A percentile compares a stretch with the other conserved stretches of the same genome.
Conservation (phyloP, 202 grass and related monocot species). For the Panicum hallii region DNA sequence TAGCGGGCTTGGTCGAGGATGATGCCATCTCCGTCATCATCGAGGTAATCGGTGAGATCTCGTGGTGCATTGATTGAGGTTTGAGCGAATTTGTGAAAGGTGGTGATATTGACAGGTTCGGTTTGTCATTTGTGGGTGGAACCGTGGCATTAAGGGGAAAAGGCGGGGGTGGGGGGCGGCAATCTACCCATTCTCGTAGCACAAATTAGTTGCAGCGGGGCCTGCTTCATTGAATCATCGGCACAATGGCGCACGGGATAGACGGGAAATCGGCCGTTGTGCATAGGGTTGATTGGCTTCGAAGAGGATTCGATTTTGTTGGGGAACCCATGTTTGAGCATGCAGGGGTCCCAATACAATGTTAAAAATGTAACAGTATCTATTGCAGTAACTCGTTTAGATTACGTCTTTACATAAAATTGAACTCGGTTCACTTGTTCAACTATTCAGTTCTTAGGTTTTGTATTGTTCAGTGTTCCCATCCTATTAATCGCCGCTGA, state of each 20-base stretch:
- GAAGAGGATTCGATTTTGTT: background rate
- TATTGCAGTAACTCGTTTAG: background rate
- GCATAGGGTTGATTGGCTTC: background rate
- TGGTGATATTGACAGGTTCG: background rate
- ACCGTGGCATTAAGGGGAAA: background rate
- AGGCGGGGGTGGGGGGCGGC: too few species aligned
- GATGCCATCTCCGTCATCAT: background rate
- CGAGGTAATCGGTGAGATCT: constrained; percentile 12
- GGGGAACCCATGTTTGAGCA: too few species aligned
- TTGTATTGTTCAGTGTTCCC: background rate
- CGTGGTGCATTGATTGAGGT: background rate
- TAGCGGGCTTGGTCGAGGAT: constrained; percentile 9
- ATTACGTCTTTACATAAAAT: background rate
- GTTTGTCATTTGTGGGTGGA: background rate
- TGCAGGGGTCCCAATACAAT: background rate
- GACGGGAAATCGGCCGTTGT: too few species aligned
- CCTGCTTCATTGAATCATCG: background rate
- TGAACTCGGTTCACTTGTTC: background rate
- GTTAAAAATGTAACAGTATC: too few species aligned
- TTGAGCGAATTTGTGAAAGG: background rate
- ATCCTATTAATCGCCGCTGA: too few species aligned
- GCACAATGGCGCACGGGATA: background rate
- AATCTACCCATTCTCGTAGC: background rate
- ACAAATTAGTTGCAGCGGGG: background rate
- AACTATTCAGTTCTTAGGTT: background rate